A percentile compares a stretch with the other conserved stretches of the same genome.
phyloP scores from a whole-genome alignment of 2,329 filamentous ascomycete species.

The Dactylellina sp. region DNA sequence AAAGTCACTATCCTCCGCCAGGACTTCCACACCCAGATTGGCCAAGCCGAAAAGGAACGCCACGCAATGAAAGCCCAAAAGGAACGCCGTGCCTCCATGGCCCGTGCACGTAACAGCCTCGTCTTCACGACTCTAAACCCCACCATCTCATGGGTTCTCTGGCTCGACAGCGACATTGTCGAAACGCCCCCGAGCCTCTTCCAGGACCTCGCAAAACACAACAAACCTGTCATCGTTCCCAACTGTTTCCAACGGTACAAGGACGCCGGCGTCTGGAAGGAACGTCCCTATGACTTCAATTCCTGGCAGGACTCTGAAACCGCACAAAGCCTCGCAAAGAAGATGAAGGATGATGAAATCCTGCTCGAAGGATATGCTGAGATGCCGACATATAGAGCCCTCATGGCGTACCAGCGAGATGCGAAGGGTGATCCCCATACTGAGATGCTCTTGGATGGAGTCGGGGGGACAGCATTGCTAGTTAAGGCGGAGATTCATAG shows the following conservation, averaged over 20 bases:
- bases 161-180: constrained; percentile 92
- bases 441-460: constrained; percentile 85
- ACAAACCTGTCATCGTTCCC: constrained; percentile 91
- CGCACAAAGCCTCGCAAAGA: constrained; percentile 78
- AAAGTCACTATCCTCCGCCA: constrained; percentile 94
- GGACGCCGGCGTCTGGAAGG: constrained; percentile 75
- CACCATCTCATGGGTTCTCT: constrained; percentile 92
- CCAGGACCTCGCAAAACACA: constrained; percentile 86
- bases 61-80: constrained; percentile 95
- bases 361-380: constrained; percentile 92
- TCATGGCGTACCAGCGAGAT: constrained; percentile 86
- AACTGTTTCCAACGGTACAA: constrained; percentile 94
- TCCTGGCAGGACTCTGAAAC: constrained; percentile 92
- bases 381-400: constrained; percentile 87
- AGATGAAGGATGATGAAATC: constrained; percentile 92
- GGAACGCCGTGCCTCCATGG: constrained; percentile 85
- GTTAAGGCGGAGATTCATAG: constrained; percentile 97
- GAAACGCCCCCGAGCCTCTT: constrained; percentile 87
- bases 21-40: constrained; percentile 86
- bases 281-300: constrained; percentile 94
- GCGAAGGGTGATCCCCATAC: constrained; percentile 70
- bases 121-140: constrained; percentile 95
- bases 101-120: constrained; percentile 90
- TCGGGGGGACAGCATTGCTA: constrained; percentile 89
- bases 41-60: constrained; percentile 85